These are phyloP conservation scores for Mortierella alpina DNA, from an alignment of 192 early-diverging fungal species.

Conservation along the genomic window DNA sequence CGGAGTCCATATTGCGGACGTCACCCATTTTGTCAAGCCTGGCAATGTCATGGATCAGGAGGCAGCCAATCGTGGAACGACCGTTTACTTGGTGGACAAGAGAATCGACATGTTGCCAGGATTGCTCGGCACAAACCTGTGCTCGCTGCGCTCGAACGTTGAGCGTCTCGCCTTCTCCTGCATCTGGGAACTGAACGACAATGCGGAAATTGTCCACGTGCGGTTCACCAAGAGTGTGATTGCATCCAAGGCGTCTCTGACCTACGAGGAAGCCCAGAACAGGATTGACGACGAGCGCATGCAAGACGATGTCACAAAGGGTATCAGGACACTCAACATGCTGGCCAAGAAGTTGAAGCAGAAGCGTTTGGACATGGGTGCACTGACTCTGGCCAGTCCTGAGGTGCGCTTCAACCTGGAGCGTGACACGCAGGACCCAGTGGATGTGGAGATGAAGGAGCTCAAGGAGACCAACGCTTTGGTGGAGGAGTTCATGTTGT, in stretches of 20 bases:
- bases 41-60: slow-evolving; percentile 86
- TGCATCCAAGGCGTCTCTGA: slow-evolving; percentile 88
- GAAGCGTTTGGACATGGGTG: slow-evolving; percentile 85
- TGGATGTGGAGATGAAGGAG: slow-evolving; percentile 90
- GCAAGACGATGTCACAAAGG: slow-evolving; percentile 77
- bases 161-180: slow-evolving; percentile 95
- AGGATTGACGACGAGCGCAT: slow-evolving; percentile 76
- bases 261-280: slow-evolving; percentile 95
- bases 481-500: slow-evolving; percentile 98
- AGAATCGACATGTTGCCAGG: slow-evolving; percentile 96
- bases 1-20: slow-evolving; percentile 96
- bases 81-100: slow-evolving; percentile 92
- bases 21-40: slow-evolving; percentile 90
- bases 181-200: slow-evolving; percentile 74
- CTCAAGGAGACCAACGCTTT: slow-evolving; percentile 91
- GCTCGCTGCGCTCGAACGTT: slow-evolving; percentile 87
- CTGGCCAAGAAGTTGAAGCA: slow-evolving; percentile 85
- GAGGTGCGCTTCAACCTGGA: slow-evolving; percentile 96
- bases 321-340: slow-evolving; percentile 77
- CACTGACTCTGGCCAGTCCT: slow-evolving; percentile 89
- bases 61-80: slow-evolving; percentile 88
- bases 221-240: slow-evolving; percentile 94
- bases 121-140: slow-evolving; percentile 79
- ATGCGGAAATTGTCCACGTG: slow-evolving; percentile 74
- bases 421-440: slow-evolving; percentile 87